Conservation (phyloP, 495 filamentous ascomycete species). For the Symbiotaphrina buchneri region DNA sequence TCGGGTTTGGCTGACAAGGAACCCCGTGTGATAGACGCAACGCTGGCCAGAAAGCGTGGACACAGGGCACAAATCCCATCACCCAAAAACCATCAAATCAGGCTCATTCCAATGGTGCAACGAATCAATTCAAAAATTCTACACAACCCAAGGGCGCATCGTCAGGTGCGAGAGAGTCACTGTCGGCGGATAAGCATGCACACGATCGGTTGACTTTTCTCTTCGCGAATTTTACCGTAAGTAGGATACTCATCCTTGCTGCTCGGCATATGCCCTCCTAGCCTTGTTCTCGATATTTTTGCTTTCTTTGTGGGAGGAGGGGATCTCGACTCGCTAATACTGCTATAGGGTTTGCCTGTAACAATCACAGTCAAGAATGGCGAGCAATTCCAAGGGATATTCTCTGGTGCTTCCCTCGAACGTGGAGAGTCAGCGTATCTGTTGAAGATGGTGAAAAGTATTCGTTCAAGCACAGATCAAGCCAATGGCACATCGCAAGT, state of each 20-base stretch:
- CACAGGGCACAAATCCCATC: constrained; percentile 38
- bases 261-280: neutral
- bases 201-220: constrained; percentile 43
- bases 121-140: constrained; percentile 13
- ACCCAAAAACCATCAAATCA: constrained; percentile 28
- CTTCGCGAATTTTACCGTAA: constrained; percentile 38
- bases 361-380: constrained; percentile 45
- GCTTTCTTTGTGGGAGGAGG: no score
- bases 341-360: constrained; percentile 38
- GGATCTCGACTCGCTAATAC: constrained; percentile 6
- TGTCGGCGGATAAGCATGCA: constrained; percentile 35
- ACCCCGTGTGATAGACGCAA: constrained; percentile 4
- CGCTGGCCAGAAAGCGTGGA: constrained; percentile 34
- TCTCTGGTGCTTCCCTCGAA: constrained; percentile 34
- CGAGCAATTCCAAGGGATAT: constrained; percentile 53
- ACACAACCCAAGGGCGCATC: constrained; percentile 18
- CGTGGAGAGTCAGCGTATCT: constrained; percentile 35
- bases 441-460: constrained; percentile 66
- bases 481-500: constrained; percentile 31
- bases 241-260: constrained; percentile 8
- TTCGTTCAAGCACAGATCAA: constrained; percentile 24
- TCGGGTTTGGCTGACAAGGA: no score
- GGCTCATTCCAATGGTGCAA: constrained; percentile 2
- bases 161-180: constrained; percentile 18
- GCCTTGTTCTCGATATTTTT: neutral